Evolutionary conservation across 176 grass and related monocot genomes (phyloP).

Genomic region (Aegilops tauschii): DNA sequence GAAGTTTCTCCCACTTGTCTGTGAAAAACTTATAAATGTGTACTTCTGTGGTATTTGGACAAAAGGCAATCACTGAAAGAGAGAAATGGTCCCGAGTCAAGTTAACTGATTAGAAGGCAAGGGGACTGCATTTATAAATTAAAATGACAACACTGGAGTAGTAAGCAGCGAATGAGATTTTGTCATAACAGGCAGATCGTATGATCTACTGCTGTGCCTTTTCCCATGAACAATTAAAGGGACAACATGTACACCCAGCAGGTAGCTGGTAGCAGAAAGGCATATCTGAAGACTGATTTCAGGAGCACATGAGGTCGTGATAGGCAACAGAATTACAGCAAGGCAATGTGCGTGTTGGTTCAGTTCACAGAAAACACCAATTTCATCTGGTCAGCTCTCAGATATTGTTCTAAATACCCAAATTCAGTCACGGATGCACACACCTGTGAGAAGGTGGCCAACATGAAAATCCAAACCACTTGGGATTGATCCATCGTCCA

Average conservation of each 20-base stretch:
- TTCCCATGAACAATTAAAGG: neutral
- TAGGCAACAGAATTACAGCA: neutral
- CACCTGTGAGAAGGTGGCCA: neutral
- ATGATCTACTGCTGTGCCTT: neutral
- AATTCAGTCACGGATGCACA: neutral
- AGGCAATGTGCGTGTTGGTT: fast-evolving
- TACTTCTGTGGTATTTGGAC: conserved; percentile 92
- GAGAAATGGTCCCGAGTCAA: conserved; percentile 22
- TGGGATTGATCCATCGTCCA: neutral
- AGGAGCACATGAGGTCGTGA: neutral
- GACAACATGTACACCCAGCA: neutral
- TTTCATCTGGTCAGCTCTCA: neutral
- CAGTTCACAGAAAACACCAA: neutral
- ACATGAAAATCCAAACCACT: neutral
- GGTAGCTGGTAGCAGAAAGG: neutral
- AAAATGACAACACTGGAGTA: neutral
- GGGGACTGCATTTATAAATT: neutral
- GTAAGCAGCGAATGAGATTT: neutral
- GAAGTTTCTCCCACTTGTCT: conserved; percentile 96
- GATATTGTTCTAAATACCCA: neutral
- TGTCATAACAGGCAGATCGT: neutral
- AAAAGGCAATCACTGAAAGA: conserved; percentile 91
- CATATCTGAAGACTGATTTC: neutral
- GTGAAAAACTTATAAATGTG: conserved; percentile 89
- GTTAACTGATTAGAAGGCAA: neutral